Evolutionary conservation across 805 yeast genomes (phyloP).

Genomic region (Tetrapisispora phaffii): DNA sequence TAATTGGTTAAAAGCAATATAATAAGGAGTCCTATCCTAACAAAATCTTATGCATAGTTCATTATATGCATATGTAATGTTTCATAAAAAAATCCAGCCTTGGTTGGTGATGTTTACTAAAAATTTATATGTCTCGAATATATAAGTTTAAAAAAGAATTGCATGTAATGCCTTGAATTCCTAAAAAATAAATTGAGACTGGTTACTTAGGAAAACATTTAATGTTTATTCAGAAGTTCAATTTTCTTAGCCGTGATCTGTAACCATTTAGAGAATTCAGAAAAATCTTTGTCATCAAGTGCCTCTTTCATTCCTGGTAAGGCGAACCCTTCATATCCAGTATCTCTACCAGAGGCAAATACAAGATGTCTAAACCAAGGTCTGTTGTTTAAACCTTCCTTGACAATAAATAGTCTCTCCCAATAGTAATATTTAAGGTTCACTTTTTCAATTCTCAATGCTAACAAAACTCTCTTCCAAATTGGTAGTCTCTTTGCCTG

Average conservation of each 20-base stretch:
- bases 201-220: background rate
- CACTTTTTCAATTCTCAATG: conserved; percentile 17
- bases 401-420: conserved; percentile 38
- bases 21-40: too few species aligned
- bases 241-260: conserved; percentile 4
- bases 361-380: conserved; percentile 47
- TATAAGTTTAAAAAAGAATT: too few species aligned
- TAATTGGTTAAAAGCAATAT: too few species aligned
- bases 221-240: background rate
- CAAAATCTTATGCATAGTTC: too few species aligned
- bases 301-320: conserved; percentile 46
- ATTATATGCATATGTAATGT: too few species aligned
- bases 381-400: conserved; percentile 39
- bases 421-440: conserved; percentile 33
- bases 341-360: conserved; percentile 45
- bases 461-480: conserved; percentile 24
- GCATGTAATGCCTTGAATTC: too few species aligned
- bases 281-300: conserved; percentile 37
- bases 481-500: conserved; percentile 25
- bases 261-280: conserved; percentile 28
- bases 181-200: too few species aligned
- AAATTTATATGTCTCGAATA: too few species aligned
- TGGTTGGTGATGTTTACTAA: too few species aligned
- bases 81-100: too few species aligned
- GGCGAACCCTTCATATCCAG: conserved; percentile 47